Conservation (phyloP, 1,284 basidiomycete genomes). For the Puccinia triticina region DNA sequence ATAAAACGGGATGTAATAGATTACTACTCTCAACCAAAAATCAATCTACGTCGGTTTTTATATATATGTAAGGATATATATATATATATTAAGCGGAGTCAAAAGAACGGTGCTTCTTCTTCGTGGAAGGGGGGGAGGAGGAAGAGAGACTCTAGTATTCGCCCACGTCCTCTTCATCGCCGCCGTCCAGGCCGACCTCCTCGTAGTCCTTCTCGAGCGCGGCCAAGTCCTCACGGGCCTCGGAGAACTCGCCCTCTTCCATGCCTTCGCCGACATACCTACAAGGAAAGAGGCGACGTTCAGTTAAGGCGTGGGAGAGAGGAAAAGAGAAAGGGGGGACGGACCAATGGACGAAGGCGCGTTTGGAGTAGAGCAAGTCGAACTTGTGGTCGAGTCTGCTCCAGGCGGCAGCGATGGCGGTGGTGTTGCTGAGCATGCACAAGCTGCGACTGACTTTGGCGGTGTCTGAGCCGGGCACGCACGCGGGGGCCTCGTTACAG, state of each 20-base stretch:
- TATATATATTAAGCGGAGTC: too few species aligned
- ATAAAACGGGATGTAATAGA: too few species aligned
- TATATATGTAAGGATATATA: too few species aligned
- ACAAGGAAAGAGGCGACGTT: conserved; percentile 57
- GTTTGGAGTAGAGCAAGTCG: conserved; percentile 61
- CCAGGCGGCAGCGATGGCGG: conserved; percentile 60
- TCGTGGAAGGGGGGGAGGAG: neutral
- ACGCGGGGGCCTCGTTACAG: conserved; percentile 60
- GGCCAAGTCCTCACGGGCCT: conserved; percentile 94
- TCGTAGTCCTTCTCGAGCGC: conserved; percentile 80
- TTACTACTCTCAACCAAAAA: too few species aligned
- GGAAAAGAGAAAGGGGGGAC: too few species aligned
- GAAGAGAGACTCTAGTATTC: neutral
- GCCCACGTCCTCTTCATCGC: conserved; percentile 80
- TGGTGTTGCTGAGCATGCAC: conserved; percentile 61
- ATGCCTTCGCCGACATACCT: conserved; percentile 91
- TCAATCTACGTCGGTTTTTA: too few species aligned
- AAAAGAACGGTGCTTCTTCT: too few species aligned
- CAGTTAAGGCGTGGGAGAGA: conserved; percentile 38
- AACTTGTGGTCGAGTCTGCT: conserved; percentile 60
- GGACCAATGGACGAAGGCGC: conserved; percentile 84
- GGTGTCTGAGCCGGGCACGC: conserved; percentile 59
- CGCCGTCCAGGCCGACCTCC: conserved; percentile 65
- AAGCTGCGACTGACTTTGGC: conserved; percentile 60
- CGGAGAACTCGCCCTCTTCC: conserved; percentile 98